Evolutionary conservation across 257 asterid genomes (phyloP).

Genomic region (Forsythia suspensa): DNA sequence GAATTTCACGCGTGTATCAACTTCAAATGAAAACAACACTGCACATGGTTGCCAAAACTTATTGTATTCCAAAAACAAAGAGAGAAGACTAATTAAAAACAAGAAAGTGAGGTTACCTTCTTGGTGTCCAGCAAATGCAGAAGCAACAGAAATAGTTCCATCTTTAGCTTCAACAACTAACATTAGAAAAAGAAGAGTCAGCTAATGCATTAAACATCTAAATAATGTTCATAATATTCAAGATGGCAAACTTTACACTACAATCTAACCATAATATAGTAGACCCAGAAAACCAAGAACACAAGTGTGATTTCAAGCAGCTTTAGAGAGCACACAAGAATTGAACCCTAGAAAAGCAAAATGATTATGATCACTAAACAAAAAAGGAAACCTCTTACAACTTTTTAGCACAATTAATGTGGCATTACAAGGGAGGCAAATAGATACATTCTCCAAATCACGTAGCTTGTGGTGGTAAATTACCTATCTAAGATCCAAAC

Average conservation of each 20-base stretch:
- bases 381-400: neutral
- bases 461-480: neutral
- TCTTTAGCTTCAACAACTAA: conserved; percentile 72
- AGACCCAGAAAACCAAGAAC: neutral
- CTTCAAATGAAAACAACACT: neutral
- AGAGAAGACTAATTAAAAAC: conserved; percentile 1
- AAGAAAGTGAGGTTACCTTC: conserved; percentile 48
- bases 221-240: conserved; percentile 8
- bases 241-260: conserved; percentile 1
- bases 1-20: neutral
- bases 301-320: neutral
- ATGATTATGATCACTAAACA: neutral
- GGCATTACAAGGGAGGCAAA: neutral
- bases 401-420: conserved; percentile 1
- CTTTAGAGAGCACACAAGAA: neutral
- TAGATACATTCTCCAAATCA: neutral
- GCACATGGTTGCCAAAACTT: conserved; percentile 1
- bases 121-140: conserved; percentile 81
- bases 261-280: neutral
- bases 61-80: neutral
- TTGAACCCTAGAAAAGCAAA: neutral
- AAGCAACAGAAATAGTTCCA: conserved; percentile 75
- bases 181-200: neutral
- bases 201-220: neutral
- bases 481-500: neutral